Base-by-base conservation (phyloP, 345 rosid species). In the Toxicodendron radicans region DNA sequence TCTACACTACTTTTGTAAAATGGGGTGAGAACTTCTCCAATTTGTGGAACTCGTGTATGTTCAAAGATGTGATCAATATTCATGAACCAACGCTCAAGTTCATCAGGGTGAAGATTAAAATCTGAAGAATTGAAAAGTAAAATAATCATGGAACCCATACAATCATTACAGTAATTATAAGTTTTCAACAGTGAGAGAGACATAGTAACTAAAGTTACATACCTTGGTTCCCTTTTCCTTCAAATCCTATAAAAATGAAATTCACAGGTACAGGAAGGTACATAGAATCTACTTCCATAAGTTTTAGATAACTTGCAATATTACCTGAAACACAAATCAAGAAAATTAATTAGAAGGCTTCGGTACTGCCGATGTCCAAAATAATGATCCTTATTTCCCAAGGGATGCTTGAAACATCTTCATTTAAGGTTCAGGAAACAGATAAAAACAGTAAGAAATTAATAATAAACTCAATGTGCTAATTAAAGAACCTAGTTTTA, bases 171-270 rank as follows among this genome's bases (percentile, higher is more conserved):
- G 4, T 13, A 3, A 51, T 51, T 13, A 51, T 51, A 51, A 51
- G 54, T 51, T 51, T 10, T 57, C 41, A 23, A 35, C 7, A 53
- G 4, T 49, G 21, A 48, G 65, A 75, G 35, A 27, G 23, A 18
- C 7, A 73, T 30, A 24, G 24, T 0, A 11, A 46, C n/a, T 33
- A 73, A 78, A 65, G 54, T 66, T 49, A 5, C 6, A 65, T 77
- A 95, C 99, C 99, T 85, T 89, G 94, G 84, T 93, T 95, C 79
- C 99, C 99, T 76, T 88, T 88, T 45, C 99, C 98, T 68, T 95
- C 97, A 84, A 95, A 95, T 66, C 99, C 99, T 53, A 95, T 80
- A 77, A 95, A 93, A 75, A 95, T 91, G 81, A 91, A 95, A 86
- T 95, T 93, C 54, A 95, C 93, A 8, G 99, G 98, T 35, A 95